These are phyloP conservation scores for Trypethelium eluteriae DNA, from an alignment of 495 filamentous ascomycete species.

Conservation along the genomic window DNA sequence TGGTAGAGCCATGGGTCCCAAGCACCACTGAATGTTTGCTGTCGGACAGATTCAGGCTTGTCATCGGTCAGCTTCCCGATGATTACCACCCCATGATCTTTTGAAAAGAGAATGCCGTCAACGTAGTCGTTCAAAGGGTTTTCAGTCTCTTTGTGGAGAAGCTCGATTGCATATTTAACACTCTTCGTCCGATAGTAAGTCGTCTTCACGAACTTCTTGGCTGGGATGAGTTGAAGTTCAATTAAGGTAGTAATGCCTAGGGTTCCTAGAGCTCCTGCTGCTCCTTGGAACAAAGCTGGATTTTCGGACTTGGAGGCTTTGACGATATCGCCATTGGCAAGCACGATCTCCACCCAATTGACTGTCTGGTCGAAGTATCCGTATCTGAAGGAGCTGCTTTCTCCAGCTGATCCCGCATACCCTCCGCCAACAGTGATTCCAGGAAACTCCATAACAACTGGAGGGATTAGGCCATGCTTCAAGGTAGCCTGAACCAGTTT, in stretches of 20 bases:
- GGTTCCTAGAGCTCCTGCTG: constrained; percentile 46
- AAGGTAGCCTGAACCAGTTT: constrained; percentile 41
- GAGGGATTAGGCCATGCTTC: constrained; percentile 42
- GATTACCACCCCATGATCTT: constrained; percentile 41
- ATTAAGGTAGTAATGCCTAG: constrained; percentile 49
- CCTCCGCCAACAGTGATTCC: constrained; percentile 53
- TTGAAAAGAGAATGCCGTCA: constrained; percentile 47
- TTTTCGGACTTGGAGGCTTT: constrained; percentile 34
- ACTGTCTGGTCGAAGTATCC: constrained; percentile 51
- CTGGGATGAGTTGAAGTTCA: constrained; percentile 44
- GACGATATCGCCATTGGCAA: constrained; percentile 46
- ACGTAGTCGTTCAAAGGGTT: constrained; percentile 43
- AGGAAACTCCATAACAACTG: constrained; percentile 55
- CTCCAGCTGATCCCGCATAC: constrained; percentile 49
- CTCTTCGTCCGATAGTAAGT: constrained; percentile 41
- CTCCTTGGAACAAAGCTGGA: constrained; percentile 46
- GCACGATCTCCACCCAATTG: constrained; percentile 46
- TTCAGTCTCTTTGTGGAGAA: constrained; percentile 29
- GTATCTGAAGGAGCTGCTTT: constrained; percentile 49
- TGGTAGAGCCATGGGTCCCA: constrained; percentile 56
- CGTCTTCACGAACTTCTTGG: constrained; percentile 44
- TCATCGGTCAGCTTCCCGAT: constrained; percentile 41
- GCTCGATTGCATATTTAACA: constrained; percentile 38
- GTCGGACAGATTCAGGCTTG: constrained; percentile 3
- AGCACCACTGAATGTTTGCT: constrained; percentile 42